A percentile compares a stretch with the other conserved stretches of the same genome.
Evolutionary conservation across 2,329 filamentous ascomycete species (phyloP).

Genomic region (Cercospora brassicicola): DNA sequence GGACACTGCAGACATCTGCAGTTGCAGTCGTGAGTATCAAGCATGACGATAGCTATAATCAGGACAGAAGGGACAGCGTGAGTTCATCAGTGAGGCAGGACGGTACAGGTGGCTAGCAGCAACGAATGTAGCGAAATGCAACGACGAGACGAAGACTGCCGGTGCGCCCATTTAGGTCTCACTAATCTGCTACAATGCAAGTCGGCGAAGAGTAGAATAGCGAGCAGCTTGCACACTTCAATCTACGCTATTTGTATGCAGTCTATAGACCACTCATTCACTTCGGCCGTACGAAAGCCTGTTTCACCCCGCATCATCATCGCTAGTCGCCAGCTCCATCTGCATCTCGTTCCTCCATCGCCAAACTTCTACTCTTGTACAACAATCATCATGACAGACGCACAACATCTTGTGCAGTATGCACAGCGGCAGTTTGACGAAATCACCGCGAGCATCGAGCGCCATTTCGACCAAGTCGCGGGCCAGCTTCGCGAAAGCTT

Average conservation of each 20-base stretch:
- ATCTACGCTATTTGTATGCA: background rate
- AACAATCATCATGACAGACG: slow-evolving; percentile 37
- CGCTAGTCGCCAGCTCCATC: background rate
- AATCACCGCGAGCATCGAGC: slow-evolving; percentile 77
- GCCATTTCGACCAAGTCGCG: slow-evolving; percentile 75
- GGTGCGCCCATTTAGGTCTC: background rate
- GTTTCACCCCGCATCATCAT: slow-evolving; percentile 1
- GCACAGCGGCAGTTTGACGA: slow-evolving; percentile 48
- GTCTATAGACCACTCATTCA: background rate
- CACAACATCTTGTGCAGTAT: slow-evolving; percentile 40
- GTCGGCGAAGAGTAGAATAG: background rate
- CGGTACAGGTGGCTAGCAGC: background rate
- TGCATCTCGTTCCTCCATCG: background rate
- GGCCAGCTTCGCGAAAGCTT: slow-evolving; percentile 67
- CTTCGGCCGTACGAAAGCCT: background rate
- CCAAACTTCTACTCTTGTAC: background rate
- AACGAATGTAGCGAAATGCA: background rate
- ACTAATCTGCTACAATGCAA: background rate
- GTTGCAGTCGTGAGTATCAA: background rate
- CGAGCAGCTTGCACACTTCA: background rate
- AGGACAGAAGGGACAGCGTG: background rate
- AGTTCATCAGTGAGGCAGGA: background rate
- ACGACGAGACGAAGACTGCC: background rate
- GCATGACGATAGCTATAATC: background rate
- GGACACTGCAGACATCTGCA: background rate